Evolutionary conservation across 257 asterid genomes (phyloP).

Genomic region (Plectranthus barbatus): DNA sequence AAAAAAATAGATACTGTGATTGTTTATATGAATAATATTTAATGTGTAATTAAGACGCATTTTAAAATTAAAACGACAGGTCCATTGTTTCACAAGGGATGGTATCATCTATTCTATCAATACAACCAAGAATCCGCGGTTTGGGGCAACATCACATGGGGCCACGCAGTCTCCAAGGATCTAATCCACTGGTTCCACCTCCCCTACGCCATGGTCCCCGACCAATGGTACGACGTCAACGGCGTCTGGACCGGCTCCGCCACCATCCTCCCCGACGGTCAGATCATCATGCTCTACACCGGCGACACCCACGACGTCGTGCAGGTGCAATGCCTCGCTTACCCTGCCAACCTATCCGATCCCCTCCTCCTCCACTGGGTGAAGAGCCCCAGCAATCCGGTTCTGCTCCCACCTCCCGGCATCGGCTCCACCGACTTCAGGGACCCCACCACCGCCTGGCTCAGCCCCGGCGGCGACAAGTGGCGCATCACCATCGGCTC

Average conservation of each 20-base stretch:
- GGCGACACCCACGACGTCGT: slow-evolving; percentile 44
- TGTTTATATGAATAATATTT: too few species aligned
- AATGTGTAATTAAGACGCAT: too few species aligned
- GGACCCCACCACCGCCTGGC: slow-evolving; percentile 83
- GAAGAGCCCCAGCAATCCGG: slow-evolving; percentile 52
- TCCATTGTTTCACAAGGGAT: slow-evolving; percentile 65
- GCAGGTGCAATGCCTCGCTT: slow-evolving; percentile 71
- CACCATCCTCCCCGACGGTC: slow-evolving; percentile 58
- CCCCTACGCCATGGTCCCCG: slow-evolving; percentile 57
- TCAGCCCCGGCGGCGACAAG: slow-evolving; percentile 31
- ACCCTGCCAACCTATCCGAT: slow-evolving; percentile 60
- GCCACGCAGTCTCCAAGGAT: slow-evolving; percentile 67
- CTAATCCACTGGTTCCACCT: slow-evolving; percentile 61
- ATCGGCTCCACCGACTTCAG: slow-evolving; percentile 54
- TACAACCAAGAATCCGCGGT: slow-evolving; percentile 68
- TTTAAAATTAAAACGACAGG: slow-evolving; percentile 18
- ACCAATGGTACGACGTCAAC: slow-evolving; percentile 50
- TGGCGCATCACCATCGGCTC: slow-evolving; percentile 65
- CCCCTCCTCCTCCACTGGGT: slow-evolving; percentile 67
- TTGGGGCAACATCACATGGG: slow-evolving; percentile 81
- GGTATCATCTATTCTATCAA: slow-evolving; percentile 79
- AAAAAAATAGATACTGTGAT: too few species aligned
- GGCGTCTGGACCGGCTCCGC: slow-evolving; percentile 92
- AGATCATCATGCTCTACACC: slow-evolving; percentile 53
- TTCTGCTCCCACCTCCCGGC: slow-evolving; percentile 68